Conservation (phyloP, 2,329 filamentous ascomycete genomes). For the Drechslerella coelobrocha region DNA sequence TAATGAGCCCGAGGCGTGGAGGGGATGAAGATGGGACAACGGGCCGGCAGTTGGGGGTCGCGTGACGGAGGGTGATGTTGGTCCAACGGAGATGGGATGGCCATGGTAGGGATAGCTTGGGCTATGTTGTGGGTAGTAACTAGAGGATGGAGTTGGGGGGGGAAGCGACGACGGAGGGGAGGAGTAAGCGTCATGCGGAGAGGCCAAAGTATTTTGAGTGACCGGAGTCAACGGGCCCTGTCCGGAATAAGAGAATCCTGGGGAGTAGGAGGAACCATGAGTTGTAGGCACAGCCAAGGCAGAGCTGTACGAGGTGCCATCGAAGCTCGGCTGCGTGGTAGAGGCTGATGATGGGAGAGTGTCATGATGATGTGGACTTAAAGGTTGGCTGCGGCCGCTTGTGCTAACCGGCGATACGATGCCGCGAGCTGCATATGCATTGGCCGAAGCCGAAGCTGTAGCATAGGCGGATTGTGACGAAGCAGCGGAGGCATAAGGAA, state of each 20-base stretch:
- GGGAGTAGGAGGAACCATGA: slow-evolving; percentile 30
- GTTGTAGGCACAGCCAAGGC: slow-evolving; percentile 26
- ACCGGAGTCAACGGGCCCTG: slow-evolving; percentile 39
- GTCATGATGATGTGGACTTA: slow-evolving; percentile 46
- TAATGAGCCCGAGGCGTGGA: slow-evolving; percentile 34
- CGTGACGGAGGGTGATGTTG: slow-evolving; percentile 27
- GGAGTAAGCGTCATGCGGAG: slow-evolving; percentile 44
- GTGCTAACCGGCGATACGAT: slow-evolving; percentile 37
- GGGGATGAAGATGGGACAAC: slow-evolving; percentile 33
- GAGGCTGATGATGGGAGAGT: slow-evolving; percentile 17
- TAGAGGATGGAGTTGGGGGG: slow-evolving; percentile 42
- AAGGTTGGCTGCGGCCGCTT: slow-evolving; percentile 27
- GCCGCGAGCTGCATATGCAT: slow-evolving; percentile 23
- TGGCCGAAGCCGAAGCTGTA: slow-evolving; percentile 13
- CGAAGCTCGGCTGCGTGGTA: slow-evolving; percentile 19
- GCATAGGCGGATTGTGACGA: slow-evolving; percentile 32
- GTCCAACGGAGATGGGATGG: slow-evolving; percentile 30
- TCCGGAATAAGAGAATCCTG: slow-evolving; percentile 22
- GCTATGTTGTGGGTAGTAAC: slow-evolving; percentile 42
- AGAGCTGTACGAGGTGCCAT: slow-evolving; percentile 28
- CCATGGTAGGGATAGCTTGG: slow-evolving; percentile 36
- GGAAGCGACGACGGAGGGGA: slow-evolving; percentile 43
- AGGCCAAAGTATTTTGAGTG: slow-evolving; percentile 21
- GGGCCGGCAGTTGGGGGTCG: slow-evolving; percentile 18
- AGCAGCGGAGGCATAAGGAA: slow-evolving; percentile 32